Evolutionary conservation across 129 eudicot genomes (phyloP).

Genomic region (Helichrysum umbraculigerum): DNA sequence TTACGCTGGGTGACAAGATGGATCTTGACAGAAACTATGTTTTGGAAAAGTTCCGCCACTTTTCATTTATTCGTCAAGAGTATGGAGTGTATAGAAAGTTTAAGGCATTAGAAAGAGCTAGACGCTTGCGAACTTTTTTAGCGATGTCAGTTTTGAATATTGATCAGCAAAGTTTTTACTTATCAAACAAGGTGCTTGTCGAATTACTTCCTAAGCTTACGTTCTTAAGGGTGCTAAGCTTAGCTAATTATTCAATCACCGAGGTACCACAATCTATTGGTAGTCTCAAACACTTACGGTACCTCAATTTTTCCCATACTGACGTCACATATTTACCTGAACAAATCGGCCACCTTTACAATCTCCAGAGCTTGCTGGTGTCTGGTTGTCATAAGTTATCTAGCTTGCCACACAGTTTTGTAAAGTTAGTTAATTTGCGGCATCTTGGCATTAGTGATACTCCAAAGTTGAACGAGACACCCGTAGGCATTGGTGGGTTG

Average conservation of each 20-base stretch:
- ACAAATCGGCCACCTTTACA: constrained; percentile 29
- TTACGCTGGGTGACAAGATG: constrained; percentile 32
- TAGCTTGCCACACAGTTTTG: constrained; percentile 31
- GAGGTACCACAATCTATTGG: constrained; percentile 31
- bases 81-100: constrained; percentile 28
- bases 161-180: background rate
- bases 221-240: constrained; percentile 22
- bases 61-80: constrained; percentile 37
- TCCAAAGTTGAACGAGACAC: constrained; percentile 34
- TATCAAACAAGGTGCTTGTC: constrained; percentile 14
- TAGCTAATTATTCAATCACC: background rate
- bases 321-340: constrained; percentile 31
- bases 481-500: constrained; percentile 39
- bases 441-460: constrained; percentile 46
- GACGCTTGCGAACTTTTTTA: constrained; percentile 41
- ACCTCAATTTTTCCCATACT: constrained; percentile 31
- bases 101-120: constrained; percentile 26
- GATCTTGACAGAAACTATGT: constrained; percentile 16
- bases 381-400: constrained; percentile 23
- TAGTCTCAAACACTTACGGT: constrained; percentile 34
- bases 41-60: constrained; percentile 37
- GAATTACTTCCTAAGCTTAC: constrained; percentile 24
- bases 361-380: constrained; percentile 42
- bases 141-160: constrained; percentile 16
- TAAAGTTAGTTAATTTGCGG: constrained; percentile 34